These are phyloP conservation scores for Epichloe aotearoae DNA, from an alignment of 2,329 filamentous ascomycete species.

Conservation along the genomic window DNA sequence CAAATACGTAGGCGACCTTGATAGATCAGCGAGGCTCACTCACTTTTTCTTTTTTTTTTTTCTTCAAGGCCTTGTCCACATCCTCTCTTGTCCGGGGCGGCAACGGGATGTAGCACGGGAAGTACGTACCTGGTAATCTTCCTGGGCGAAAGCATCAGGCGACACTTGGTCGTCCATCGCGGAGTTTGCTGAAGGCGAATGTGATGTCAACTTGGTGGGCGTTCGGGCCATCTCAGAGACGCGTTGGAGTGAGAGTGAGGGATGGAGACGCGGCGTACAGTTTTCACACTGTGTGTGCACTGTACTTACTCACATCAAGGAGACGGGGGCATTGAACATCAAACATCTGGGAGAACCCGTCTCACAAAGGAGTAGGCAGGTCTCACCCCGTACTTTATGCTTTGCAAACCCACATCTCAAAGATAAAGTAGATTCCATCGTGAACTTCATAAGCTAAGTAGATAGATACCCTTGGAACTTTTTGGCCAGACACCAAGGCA, in stretches of 20 bases:
- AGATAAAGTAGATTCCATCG: background rate
- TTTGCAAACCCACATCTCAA: background rate
- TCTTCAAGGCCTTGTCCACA: no score
- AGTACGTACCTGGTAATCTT: constrained; percentile 30
- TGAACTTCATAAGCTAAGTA: constrained; percentile 6
- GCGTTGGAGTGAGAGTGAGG: background rate
- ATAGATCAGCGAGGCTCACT: no score
- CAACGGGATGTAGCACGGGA: no score
- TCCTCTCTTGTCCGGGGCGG: background rate
- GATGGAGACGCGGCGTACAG: background rate
- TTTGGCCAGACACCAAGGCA: background rate
- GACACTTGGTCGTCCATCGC: constrained; percentile 13
- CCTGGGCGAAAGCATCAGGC: constrained; percentile 19
- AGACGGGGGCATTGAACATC: no score
- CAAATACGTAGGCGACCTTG: constrained; percentile 12
- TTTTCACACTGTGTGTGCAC: background rate
- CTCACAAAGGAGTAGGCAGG: no score
- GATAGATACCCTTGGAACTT: background rate
- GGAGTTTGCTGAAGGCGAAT: background rate
- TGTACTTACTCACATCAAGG: background rate
- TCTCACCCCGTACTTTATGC: background rate
- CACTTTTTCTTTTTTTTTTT: no score
- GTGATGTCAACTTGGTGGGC: background rate
- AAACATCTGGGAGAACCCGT: no score
- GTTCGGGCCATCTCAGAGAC: background rate